These are phyloP conservation scores for Osmozyma mogii DNA, from an alignment of 805 yeast species.

Conservation along the genomic window DNA sequence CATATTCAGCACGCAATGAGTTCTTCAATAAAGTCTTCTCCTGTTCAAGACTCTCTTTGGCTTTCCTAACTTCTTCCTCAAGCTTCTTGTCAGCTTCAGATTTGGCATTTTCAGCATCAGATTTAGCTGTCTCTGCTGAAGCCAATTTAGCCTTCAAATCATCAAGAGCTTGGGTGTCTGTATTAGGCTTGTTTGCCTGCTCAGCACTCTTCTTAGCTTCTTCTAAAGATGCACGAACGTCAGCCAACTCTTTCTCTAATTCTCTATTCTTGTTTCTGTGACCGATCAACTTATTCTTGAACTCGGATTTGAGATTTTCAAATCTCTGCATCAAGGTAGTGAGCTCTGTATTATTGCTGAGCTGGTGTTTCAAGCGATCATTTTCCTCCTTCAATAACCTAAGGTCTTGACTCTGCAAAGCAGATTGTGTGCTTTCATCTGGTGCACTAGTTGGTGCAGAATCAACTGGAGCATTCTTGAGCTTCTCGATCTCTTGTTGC, in stretches of 20 bases:
- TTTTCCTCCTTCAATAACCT: conserved; percentile 43
- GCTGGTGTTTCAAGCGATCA: conserved; percentile 45
- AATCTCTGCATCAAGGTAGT: conserved; percentile 24
- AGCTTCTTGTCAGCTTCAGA: conserved; percentile 6
- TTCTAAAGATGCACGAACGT: conserved; percentile 6
- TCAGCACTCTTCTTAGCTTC: neutral
- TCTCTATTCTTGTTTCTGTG: conserved; percentile 22
- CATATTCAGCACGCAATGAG: conserved; percentile 15
- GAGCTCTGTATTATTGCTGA: conserved; percentile 14
- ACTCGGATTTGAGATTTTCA: conserved; percentile 21
- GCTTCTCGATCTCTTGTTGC: conserved; percentile 39
- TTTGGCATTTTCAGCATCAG: conserved; percentile 1
- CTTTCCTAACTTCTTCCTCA: conserved; percentile 6
- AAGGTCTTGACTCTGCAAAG: conserved; percentile 44
- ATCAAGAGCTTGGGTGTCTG: conserved; percentile 12
- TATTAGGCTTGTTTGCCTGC: neutral
- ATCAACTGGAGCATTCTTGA: conserved; percentile 30
- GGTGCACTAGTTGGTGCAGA: conserved; percentile 18
- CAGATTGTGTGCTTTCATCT: conserved; percentile 27
- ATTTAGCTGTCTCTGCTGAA: conserved; percentile 1
- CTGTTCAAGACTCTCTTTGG: conserved; percentile 12
- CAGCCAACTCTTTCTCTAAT: conserved; percentile 14
- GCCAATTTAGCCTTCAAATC: conserved; percentile 9
- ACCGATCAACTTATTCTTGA: conserved; percentile 16
- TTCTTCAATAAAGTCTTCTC: conserved; percentile 11